Percentiles rank a stretch among this genome's conserved stretches.
phyloP scores from a whole-genome alignment of 2,329 filamentous ascomycete genomes.

The Clarireedia monteithiana region DNA sequence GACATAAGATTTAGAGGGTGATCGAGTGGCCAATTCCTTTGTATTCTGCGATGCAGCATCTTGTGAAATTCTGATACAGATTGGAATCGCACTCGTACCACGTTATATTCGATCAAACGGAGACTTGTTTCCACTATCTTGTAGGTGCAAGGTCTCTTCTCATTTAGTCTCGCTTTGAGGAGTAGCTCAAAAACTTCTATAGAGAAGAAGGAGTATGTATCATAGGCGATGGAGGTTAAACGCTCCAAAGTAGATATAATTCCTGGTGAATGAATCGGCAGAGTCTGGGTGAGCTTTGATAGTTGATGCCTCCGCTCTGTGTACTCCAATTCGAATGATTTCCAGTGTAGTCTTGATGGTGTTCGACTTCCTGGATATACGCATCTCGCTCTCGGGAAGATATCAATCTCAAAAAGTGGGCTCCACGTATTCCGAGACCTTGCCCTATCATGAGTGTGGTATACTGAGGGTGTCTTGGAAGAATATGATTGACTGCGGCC shows the following conservation, averaged over 20 bases:
- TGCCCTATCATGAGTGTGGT: background rate
- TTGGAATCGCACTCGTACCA: accelerated
- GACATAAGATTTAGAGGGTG: background rate
- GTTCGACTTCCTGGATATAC: no score
- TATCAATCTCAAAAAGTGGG: background rate
- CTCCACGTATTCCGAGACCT: background rate
- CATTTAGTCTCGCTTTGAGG: background rate
- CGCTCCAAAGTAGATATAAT: background rate
- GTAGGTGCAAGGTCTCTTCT: background rate
- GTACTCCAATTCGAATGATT: no score
- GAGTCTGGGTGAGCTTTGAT: background rate
- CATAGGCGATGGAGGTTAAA: background rate
- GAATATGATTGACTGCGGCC: no score
- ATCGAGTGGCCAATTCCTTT: background rate
- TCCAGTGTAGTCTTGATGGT: accelerated
- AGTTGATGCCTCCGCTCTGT: background rate
- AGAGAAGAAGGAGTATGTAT: accelerated
- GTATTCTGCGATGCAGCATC: background rate
- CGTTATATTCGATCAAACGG: background rate
- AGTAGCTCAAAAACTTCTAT: background rate
- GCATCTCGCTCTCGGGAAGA: background rate
- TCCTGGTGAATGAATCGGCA: background rate
- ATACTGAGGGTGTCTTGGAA: background rate
- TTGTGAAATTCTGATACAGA: background rate
- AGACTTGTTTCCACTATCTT: background rate